These are phyloP conservation scores for Alternaria burnsii DNA, from an alignment of 2,329 filamentous ascomycete species.

Conservation along the genomic window DNA sequence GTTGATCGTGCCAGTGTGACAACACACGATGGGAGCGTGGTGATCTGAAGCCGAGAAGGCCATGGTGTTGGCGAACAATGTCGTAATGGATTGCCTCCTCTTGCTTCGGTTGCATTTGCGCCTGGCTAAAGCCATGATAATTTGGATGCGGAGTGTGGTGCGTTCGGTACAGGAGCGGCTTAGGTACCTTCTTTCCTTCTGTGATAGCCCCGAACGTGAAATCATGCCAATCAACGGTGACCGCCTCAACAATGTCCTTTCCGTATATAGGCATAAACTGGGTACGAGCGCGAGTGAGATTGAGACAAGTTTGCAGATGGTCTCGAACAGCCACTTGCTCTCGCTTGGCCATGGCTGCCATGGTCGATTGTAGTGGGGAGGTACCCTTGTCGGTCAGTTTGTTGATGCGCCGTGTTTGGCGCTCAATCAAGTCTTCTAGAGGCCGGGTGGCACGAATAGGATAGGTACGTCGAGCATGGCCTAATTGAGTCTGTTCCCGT, in stretches of 20 bases:
- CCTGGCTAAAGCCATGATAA: conserved; percentile 31
- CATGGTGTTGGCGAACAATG: conserved; percentile 54
- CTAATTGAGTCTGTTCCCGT: conserved; percentile 68
- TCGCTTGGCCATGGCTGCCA: conserved; percentile 74
- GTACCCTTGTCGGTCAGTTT: conserved; percentile 61
- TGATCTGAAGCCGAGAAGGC: conserved; percentile 42
- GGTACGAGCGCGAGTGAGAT: conserved; percentile 81
- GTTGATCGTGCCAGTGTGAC: conserved; percentile 75
- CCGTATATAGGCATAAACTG: conserved; percentile 85
- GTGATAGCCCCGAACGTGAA: conserved; percentile 47
- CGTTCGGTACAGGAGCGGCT: conserved; percentile 17
- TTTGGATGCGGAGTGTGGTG: conserved; percentile 17
- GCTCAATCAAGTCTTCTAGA: conserved; percentile 75
- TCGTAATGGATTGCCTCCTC: conserved; percentile 33
- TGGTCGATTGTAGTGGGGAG: conserved; percentile 72
- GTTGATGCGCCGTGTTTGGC: conserved; percentile 68
- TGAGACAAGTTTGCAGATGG: conserved; percentile 81
- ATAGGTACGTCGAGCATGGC: conserved; percentile 55
- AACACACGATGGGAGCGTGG: conserved; percentile 38
- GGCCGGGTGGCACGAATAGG: conserved; percentile 70
- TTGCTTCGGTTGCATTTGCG: conserved; percentile 30
- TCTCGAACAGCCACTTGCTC: conserved; percentile 72
- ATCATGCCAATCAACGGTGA: conserved; percentile 65
- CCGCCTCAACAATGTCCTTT: conserved; percentile 75
- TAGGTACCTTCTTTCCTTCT: conserved; percentile 49